Conservation (phyloP, 2,329 filamentous ascomycete species). For the Neospermospora avenae region DNA sequence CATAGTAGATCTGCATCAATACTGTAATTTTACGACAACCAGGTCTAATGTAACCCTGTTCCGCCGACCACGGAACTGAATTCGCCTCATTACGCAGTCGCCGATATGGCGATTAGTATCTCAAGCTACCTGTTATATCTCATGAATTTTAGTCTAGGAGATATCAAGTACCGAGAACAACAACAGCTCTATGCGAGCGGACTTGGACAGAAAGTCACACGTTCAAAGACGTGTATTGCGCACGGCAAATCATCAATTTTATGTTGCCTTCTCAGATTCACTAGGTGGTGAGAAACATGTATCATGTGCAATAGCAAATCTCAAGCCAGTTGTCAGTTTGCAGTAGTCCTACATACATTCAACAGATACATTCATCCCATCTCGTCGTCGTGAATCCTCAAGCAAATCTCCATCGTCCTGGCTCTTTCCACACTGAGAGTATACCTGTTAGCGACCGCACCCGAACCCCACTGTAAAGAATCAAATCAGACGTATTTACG, state of each 20-base stretch:
- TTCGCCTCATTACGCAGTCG: too few species aligned
- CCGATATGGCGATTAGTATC: too few species aligned
- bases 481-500: constrained; percentile 29
- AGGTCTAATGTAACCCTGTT: too few species aligned
- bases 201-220: too few species aligned
- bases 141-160: too few species aligned
- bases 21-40: too few species aligned
- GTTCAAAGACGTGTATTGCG: too few species aligned
- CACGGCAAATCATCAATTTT: neutral
- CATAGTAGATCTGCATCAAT: too few species aligned
- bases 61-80: too few species aligned
- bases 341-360: constrained; percentile 1
- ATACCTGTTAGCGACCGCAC: neutral
- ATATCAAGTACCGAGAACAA: too few species aligned
- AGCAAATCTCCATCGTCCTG: neutral
- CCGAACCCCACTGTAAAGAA: neutral
- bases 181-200: too few species aligned
- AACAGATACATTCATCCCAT: neutral
- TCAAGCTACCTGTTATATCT: too few species aligned
- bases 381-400: neutral
- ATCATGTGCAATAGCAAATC: constrained; percentile 2
- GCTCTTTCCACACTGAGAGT: neutral
- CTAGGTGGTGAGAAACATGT: neutral
- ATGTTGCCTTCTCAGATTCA: neutral
- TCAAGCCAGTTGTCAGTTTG: neutral